phyloP scores from a whole-genome alignment of 2,329 filamentous ascomycete genomes.

The Aspergillus sp. region DNA sequence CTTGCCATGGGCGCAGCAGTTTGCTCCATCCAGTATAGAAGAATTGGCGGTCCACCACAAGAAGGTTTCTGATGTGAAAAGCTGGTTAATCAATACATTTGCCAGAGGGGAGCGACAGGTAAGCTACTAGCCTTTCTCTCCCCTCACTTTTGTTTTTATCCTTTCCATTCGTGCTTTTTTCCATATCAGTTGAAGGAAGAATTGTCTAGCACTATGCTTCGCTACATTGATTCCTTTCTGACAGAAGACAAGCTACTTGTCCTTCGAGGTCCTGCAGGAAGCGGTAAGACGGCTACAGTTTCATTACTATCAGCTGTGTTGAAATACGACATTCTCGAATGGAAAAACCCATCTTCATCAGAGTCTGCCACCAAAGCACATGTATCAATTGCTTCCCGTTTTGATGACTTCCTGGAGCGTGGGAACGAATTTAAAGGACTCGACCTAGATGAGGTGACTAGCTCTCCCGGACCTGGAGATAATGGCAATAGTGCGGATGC shows the following conservation, averaged over 20 bases:
- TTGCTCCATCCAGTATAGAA: slow-evolving; percentile 70
- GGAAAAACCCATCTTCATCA: slow-evolving; percentile 77
- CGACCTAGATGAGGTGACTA: slow-evolving; percentile 43
- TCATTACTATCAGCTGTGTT: slow-evolving; percentile 76
- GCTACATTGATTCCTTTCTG: slow-evolving; percentile 13
- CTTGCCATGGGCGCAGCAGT: slow-evolving; percentile 85
- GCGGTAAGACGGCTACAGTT: slow-evolving; percentile 89
- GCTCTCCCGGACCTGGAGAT: slow-evolving; percentile 2
- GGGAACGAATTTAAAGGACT: slow-evolving; percentile 78
- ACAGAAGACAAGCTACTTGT: slow-evolving; percentile 68
- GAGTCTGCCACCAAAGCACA: slow-evolving; percentile 63
- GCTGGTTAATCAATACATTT: slow-evolving; percentile 78
- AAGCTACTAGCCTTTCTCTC: slow-evolving; percentile 17
- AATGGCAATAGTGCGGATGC: slow-evolving; percentile 5
- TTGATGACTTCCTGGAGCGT: slow-evolving; percentile 86
- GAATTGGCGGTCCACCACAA: slow-evolving; percentile 94
- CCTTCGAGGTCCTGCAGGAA: slow-evolving; percentile 85
- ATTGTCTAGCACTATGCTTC: background rate
- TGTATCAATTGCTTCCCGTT: slow-evolving; percentile 73
- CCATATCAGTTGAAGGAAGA: background rate
- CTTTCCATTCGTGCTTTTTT: background rate
- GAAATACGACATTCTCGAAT: slow-evolving; percentile 77
- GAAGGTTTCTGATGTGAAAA: slow-evolving; percentile 82
- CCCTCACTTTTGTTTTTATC: background rate
- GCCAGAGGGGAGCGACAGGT: slow-evolving; percentile 53